A percentile compares a stretch with the other conserved stretches of the same genome.
Evolutionary conservation across 1,284 basidiomycete genomes (phyloP).

Genomic region (Xerocomus nothofagi): DNA sequence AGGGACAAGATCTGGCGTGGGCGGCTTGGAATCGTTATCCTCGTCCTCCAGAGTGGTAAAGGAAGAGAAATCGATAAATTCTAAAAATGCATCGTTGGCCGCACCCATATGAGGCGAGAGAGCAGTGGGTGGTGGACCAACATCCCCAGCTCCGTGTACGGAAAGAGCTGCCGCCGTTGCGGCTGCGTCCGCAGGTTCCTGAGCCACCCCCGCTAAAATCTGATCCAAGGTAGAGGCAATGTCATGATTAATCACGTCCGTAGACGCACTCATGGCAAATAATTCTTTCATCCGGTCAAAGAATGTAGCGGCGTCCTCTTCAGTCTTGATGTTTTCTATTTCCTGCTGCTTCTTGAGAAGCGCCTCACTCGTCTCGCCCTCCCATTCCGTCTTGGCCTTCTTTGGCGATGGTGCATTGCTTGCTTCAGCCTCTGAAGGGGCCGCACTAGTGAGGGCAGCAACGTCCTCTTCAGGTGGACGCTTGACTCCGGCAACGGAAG

Average conservation of each 20-base stretch:
- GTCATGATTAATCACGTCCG: conserved; percentile 48
- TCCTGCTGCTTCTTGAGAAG: conserved; percentile 54
- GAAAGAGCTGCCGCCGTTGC: conserved; percentile 38
- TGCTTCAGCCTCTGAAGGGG: conserved; percentile 38
- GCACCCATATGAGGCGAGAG: conserved; percentile 40
- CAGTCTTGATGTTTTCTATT: conserved; percentile 59
- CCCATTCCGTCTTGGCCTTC: conserved; percentile 68
- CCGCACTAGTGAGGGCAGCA: conserved; percentile 23
- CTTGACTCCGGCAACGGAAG: conserved; percentile 44
- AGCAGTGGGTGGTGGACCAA: conserved; percentile 36
- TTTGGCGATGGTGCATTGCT: conserved; percentile 67
- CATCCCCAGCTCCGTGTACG: conserved; percentile 27
- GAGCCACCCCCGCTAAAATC: conserved; percentile 56
- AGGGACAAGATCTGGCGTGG: conserved; percentile 67
- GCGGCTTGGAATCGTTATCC: conserved; percentile 59
- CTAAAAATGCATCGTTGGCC: conserved; percentile 32
- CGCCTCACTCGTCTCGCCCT: conserved; percentile 54
- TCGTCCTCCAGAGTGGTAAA: conserved; percentile 58
- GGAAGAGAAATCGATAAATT: conserved; percentile 67
- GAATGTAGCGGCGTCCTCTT: conserved; percentile 63
- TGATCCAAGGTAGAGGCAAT: conserved; percentile 61
- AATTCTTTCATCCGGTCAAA: conserved; percentile 63
- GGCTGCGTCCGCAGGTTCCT: conserved; percentile 38
- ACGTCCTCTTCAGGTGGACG: conserved; percentile 61
- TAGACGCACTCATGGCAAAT: conserved; percentile 50